These are phyloP conservation scores for Plasmodium vivax DNA, from an alignment of 169 alveolate genomes.

Conservation along the genomic window DNA sequence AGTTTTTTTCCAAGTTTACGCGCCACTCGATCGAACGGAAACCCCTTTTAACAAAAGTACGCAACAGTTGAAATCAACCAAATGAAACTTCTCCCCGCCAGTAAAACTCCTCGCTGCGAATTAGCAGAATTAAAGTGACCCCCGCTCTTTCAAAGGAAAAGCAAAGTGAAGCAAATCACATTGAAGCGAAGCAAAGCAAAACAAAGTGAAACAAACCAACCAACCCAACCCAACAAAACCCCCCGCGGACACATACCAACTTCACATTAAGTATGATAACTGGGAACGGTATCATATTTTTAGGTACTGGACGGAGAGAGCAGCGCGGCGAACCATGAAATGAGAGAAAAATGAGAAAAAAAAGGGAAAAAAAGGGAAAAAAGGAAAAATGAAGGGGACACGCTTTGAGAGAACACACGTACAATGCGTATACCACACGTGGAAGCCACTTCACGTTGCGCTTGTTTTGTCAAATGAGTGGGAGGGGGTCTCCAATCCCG, in stretches of 20 bases:
- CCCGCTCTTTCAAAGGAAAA: not conserved
- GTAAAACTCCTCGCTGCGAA: not conserved
- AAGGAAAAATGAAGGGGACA: not conserved
- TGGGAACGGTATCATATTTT: slow-evolving; percentile 62
- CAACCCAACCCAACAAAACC: not conserved
- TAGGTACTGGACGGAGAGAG: slow-evolving; percentile 38
- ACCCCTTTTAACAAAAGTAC: not conserved
- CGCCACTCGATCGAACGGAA: not conserved
- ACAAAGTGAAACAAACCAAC: not conserved
- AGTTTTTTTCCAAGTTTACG: not conserved
- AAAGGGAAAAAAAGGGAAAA: not conserved
- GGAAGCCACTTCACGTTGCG: not conserved
- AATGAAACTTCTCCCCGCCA: not conserved
- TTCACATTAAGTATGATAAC: slow-evolving; percentile 58
- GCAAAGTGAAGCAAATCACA: not conserved
- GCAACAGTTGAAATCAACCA: not conserved
- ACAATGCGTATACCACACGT: not conserved
- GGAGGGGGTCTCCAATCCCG: not conserved
- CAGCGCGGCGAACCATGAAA: not conserved
- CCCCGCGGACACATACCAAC: not conserved
- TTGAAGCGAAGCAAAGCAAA: not conserved
- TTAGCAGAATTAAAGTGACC: not conserved
- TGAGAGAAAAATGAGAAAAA: not conserved
- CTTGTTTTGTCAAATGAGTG: not conserved
- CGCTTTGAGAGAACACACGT: not conserved